Conservation (phyloP, 768 basidiomycete genomes). For the Chalciporus piperatus region DNA sequence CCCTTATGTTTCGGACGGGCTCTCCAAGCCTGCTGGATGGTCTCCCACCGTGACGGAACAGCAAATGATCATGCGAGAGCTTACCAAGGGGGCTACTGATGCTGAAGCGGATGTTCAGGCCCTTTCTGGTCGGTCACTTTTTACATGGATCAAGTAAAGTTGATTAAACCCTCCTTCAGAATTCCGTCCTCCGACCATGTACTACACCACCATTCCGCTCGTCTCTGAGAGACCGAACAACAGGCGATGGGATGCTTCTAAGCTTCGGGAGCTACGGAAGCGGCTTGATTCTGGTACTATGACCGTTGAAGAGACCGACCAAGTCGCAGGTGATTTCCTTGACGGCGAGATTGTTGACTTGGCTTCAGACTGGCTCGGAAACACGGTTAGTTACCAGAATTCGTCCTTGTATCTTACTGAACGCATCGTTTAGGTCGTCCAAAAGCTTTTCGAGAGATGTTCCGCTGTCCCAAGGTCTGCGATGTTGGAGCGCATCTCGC, state of each 20-base stretch:
- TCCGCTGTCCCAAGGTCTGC: conserved; percentile 72
- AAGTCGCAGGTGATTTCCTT: conserved; percentile 84
- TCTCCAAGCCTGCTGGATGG: conserved; percentile 64
- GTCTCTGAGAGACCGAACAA: conserved; percentile 82
- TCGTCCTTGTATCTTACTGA: not conserved
- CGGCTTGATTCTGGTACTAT: conserved; percentile 88
- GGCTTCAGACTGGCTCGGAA: conserved; percentile 97
- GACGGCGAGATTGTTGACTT: conserved; percentile 95
- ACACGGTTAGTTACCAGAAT: conserved; percentile 51
- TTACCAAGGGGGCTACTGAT: conserved; percentile 72
- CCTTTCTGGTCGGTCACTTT: conserved; percentile 66
- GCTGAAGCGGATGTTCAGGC: conserved; percentile 83
- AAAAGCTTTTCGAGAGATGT: conserved; percentile 94
- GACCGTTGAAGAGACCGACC: conserved; percentile 82
- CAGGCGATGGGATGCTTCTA: conserved; percentile 90
- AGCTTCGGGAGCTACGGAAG: conserved; percentile 92
- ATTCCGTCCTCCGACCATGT: conserved; percentile 89
- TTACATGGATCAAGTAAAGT: not conserved
- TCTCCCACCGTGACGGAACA: conserved; percentile 82
- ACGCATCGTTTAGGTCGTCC: conserved; percentile 65
- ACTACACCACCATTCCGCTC: conserved; percentile 93
- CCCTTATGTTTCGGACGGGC: conserved; percentile 52
- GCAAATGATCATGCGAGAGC: conserved; percentile 95
- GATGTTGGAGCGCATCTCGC: conserved; percentile 92
- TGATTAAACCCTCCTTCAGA: conserved; percentile 44